Percentiles rank a stretch among this genome's conserved stretches.
These are phyloP conservation scores for Aspergillus steynii DNA, from an alignment of 495 filamentous ascomycete species.

Conservation along the genomic window DNA sequence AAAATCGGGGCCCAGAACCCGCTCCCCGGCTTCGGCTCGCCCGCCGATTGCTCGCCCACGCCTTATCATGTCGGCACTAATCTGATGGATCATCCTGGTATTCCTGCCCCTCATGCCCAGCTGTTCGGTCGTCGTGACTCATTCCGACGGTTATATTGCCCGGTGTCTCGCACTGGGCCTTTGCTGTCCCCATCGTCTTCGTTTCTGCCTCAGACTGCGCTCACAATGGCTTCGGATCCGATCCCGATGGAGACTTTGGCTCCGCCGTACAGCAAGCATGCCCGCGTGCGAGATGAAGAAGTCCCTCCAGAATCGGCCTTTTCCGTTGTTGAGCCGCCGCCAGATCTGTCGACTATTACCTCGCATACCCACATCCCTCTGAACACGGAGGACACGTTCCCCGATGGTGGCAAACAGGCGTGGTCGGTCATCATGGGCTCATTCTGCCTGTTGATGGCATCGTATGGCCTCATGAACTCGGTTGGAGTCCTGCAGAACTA, in stretches of 20 bases:
- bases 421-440: conserved; percentile 67
- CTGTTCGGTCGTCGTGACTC: neutral
- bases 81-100: neutral
- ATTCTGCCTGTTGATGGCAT: conserved; percentile 60
- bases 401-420: conserved; percentile 59
- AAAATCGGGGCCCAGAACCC: neutral
- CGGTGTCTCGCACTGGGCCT: too few species aligned
- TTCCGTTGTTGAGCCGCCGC: neutral
- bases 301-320: neutral
- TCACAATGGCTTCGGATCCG: neutral
- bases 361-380: neutral
- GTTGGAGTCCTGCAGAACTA: conserved; percentile 65
- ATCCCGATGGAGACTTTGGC: neutral
- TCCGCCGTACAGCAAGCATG: neutral
- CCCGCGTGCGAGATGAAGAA: neutral
- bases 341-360: neutral
- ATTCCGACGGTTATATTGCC: neutral
- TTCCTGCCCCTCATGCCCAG: neutral
- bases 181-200: too few species aligned
- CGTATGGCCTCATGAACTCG: conserved; percentile 63
- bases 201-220: neutral
- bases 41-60: neutral
- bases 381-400: conserved; percentile 41
- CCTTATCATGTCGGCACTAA: neutral
- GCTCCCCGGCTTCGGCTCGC: neutral